These are phyloP conservation scores for Pseudocercospora musae DNA, from an alignment of 2,329 filamentous ascomycete species.

Conservation along the genomic window DNA sequence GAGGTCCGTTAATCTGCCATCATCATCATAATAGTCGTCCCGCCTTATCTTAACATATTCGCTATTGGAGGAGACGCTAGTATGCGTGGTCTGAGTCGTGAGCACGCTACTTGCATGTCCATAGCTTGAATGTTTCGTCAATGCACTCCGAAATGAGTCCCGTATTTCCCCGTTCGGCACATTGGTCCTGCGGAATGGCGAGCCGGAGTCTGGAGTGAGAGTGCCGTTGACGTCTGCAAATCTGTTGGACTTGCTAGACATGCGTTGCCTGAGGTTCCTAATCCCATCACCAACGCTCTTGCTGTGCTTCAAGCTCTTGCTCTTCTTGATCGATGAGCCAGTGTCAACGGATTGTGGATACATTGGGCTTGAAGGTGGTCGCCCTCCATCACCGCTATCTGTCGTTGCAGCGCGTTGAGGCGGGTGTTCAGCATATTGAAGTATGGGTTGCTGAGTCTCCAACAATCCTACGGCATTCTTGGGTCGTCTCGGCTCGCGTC, in stretches of 20 bases:
- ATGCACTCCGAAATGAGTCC: slow-evolving; percentile 58
- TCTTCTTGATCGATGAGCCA: slow-evolving; percentile 11
- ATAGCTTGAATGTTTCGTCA: slow-evolving; percentile 58
- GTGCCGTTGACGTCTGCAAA: slow-evolving; percentile 9
- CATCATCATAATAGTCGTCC: slow-evolving; percentile 41
- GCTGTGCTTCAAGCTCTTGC: slow-evolving; percentile 20
- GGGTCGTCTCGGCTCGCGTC: slow-evolving; percentile 26
- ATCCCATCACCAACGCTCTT: slow-evolving; percentile 27
- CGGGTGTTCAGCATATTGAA: slow-evolving; percentile 22
- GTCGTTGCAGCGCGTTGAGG: slow-evolving; percentile 25
- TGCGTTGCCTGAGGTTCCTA: slow-evolving; percentile 20
- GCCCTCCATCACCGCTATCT: slow-evolving; percentile 26
- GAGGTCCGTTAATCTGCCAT: slow-evolving; percentile 34
- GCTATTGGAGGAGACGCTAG: slow-evolving; percentile 75
- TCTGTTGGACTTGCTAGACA: slow-evolving; percentile 15
- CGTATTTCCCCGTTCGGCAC: slow-evolving; percentile 41
- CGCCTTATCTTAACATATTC: slow-evolving; percentile 59
- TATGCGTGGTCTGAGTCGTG: slow-evolving; percentile 79
- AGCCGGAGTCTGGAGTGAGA: slow-evolving; percentile 16
- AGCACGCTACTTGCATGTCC: slow-evolving; percentile 55
- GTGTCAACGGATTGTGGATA: background rate
- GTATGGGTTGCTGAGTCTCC: slow-evolving; percentile 18
- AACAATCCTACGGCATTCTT: slow-evolving; percentile 30
- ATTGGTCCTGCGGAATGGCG: slow-evolving; percentile 9
- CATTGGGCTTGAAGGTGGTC: slow-evolving; percentile 19